phyloP scores from a whole-genome alignment of 306 rosid genomes.

The Malus sieversii region DNA sequence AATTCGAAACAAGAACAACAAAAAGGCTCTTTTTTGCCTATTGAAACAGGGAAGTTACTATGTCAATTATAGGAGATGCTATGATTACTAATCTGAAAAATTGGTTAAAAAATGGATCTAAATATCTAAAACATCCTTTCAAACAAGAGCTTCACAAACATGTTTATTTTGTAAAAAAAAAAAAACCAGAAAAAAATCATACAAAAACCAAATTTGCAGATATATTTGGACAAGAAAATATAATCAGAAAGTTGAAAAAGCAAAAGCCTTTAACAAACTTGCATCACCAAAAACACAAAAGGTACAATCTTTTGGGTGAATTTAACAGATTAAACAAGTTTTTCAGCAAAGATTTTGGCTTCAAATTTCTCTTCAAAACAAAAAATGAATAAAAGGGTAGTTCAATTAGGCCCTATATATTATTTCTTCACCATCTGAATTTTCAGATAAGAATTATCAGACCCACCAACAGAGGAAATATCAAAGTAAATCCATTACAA shows the following conservation, averaged over 20 bases:
- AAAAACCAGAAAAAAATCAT: not conserved
- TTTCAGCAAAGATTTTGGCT: not conserved
- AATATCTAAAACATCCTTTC: not conserved
- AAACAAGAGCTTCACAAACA: not conserved
- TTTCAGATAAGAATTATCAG: not conserved
- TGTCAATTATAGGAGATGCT: not conserved
- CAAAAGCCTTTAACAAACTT: not conserved
- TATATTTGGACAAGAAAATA: not conserved
- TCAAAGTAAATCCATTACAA: not conserved
- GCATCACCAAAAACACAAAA: constrained; percentile 2
- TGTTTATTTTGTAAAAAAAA: not conserved
- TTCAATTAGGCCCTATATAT: not conserved
- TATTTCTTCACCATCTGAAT: constrained; percentile 7
- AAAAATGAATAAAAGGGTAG: constrained; percentile 1
- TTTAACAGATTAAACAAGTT: not conserved
- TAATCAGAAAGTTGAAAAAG: not conserved
- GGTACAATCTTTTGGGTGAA: not conserved
- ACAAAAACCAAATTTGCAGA: not conserved
- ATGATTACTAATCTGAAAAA: not conserved
- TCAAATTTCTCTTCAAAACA: not conserved
- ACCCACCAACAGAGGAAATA: constrained; percentile 2
- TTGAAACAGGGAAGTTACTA: not conserved
- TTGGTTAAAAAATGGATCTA: not conserved
- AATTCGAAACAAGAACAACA: not conserved
- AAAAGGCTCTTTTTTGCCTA: not conserved